These are phyloP conservation scores for Schizochytrium sp. DNA, from an alignment of 108 stramenopile genomes.

Conservation along the genomic window DNA sequence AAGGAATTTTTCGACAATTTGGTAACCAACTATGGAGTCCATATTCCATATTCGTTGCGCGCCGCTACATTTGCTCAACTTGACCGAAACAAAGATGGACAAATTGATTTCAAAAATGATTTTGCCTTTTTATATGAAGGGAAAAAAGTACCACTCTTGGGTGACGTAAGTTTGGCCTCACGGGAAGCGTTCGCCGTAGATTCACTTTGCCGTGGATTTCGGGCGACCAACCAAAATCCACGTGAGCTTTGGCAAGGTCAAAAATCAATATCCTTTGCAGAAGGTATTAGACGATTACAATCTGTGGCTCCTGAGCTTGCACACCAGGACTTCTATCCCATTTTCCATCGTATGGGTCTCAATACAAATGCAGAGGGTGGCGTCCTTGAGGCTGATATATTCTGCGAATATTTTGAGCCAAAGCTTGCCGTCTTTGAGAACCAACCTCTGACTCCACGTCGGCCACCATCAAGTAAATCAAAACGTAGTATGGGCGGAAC, in stretches of 20 bases:
- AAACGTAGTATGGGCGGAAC: not conserved
- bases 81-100: not conserved
- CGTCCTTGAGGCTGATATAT: not conserved
- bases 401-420: not conserved
- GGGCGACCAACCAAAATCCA: not conserved
- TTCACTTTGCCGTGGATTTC: conserved; percentile 11
- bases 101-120: not conserved
- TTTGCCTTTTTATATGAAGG: not conserved
- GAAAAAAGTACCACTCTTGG: not conserved
- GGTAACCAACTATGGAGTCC: not conserved
- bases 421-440: not conserved
- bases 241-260: not conserved
- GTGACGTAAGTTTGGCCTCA: not conserved
- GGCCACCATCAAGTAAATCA: conserved; percentile 16
- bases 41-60: not conserved
- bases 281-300: not conserved
- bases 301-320: conserved; percentile 24
- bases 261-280: not conserved
- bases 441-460: not conserved
- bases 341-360: conserved; percentile 43
- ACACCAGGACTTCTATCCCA: conserved; percentile 22
- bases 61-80: not conserved
- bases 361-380: not conserved
- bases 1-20: not conserved
- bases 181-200: conserved; percentile 7